These are phyloP conservation scores for Onygena corvina DNA, from an alignment of 2,329 filamentous ascomycete species.

Conservation along the genomic window DNA sequence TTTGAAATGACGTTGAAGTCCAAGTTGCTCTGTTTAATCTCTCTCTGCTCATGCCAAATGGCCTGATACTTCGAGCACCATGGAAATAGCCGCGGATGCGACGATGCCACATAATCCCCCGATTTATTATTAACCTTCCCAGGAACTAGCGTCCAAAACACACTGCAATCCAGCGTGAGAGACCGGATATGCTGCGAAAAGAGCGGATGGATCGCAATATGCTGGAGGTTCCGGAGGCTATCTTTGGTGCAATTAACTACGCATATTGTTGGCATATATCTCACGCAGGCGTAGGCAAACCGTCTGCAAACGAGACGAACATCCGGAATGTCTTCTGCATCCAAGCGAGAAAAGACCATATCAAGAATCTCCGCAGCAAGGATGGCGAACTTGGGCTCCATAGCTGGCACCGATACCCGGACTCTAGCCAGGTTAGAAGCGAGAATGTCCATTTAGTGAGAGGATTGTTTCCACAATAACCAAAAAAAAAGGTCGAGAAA, in stretches of 20 bases:
- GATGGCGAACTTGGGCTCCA: neutral
- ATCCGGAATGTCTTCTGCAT: neutral
- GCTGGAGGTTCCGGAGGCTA: neutral
- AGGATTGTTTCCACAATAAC: too few species aligned
- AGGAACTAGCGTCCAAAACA: neutral
- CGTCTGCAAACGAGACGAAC: slow-evolving; percentile 6
- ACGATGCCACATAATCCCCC: neutral
- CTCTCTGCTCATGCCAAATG: slow-evolving; percentile 1
- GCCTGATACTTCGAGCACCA: neutral
- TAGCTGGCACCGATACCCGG: neutral
- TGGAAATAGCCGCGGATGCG: neutral
- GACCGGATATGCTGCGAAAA: slow-evolving; percentile 6
- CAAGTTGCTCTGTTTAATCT: neutral
- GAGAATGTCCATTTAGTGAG: neutral
- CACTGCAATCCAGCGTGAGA: slow-evolving; percentile 5
- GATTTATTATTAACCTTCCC: neutral
- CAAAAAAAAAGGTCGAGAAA: too few species aligned
- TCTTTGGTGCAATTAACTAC: slow-evolving; percentile 2
- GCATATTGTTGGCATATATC: slow-evolving; percentile 3
- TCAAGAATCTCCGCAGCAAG: neutral
- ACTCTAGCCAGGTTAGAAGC: neutral
- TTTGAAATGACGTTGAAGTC: neutral
- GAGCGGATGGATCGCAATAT: slow-evolving; percentile 5
- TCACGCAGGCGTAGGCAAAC: slow-evolving; percentile 6
- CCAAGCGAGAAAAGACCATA: neutral